phyloP scores from a whole-genome alignment of 768 basidiomycete species.

The Boletus subcaerulescens region DNA sequence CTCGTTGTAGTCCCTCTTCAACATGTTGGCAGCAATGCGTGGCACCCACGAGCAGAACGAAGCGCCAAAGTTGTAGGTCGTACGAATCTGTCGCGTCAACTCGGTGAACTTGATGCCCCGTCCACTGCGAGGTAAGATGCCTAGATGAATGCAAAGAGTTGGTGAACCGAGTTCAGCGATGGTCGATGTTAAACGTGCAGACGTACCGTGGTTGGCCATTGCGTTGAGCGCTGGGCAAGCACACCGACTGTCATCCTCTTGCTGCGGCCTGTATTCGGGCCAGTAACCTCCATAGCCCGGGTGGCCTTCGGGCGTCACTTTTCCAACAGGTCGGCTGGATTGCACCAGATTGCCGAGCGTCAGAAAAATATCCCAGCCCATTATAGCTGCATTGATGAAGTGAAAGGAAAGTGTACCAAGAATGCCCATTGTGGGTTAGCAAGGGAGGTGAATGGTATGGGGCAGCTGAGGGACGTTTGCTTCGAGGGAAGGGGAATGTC shows the following conservation, averaged over 20 bases:
- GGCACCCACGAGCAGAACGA: slow-evolving; percentile 69
- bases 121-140: slow-evolving; percentile 60
- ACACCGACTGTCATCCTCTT: slow-evolving; percentile 63
- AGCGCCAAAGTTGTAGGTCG: slow-evolving; percentile 67
- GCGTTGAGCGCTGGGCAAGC: slow-evolving; percentile 78
- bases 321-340: slow-evolving; percentile 38
- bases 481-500: neutral
- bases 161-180: neutral
- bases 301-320: slow-evolving; percentile 52
- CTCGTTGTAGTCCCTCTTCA: slow-evolving; percentile 51
- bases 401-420: slow-evolving; percentile 5
- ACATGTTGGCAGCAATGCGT: slow-evolving; percentile 53
- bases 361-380: slow-evolving; percentile 21
- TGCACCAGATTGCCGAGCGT: slow-evolving; percentile 19
- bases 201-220: slow-evolving; percentile 79
- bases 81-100: slow-evolving; percentile 40
- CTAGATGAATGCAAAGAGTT: slow-evolving; percentile 7
- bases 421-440: slow-evolving; percentile 10
- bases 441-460: neutral
- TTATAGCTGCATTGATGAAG: slow-evolving; percentile 6
- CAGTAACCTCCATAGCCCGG: slow-evolving; percentile 64
- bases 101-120: slow-evolving; percentile 61
- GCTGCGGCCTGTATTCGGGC: slow-evolving; percentile 62
- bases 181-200: neutral
- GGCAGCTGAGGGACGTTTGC: neutral